A percentile compares a stretch with the other conserved stretches of the same genome.
Conservation (phyloP, 768 basidiomycete species). For the Trametes sanguinea region DNA sequence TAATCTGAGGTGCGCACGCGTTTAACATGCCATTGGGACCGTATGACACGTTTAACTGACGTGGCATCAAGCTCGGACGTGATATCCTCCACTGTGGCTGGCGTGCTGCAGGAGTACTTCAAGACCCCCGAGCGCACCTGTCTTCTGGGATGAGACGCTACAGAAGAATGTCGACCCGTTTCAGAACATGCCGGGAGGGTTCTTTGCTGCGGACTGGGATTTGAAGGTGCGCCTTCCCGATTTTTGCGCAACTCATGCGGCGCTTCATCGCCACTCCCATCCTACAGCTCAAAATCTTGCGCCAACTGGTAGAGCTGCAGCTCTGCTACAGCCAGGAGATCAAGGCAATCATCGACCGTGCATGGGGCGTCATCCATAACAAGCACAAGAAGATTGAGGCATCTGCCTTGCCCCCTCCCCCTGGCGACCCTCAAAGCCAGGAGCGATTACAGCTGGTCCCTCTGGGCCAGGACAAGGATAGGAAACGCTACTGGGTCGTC, state of each 20-base stretch:
- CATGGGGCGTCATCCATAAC: slow-evolving; percentile 83
- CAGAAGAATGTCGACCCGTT: slow-evolving; percentile 76
- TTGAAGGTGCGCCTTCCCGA: slow-evolving; percentile 61
- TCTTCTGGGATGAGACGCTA: slow-evolving; percentile 78
- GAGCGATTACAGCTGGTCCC: slow-evolving; percentile 67
- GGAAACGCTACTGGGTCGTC: slow-evolving; percentile 82
- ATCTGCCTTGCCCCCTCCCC: slow-evolving; percentile 49
- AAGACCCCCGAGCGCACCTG: slow-evolving; percentile 71
- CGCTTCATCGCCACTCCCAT: slow-evolving; percentile 18
- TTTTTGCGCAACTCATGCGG: slow-evolving; percentile 22
- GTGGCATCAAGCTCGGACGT: slow-evolving; percentile 66
- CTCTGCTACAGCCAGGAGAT: slow-evolving; percentile 68
- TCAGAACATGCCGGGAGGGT: slow-evolving; percentile 61
- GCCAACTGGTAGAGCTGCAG: slow-evolving; percentile 85
- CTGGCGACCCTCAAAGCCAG: slow-evolving; percentile 65
- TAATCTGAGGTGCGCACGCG: slow-evolving; percentile 76
- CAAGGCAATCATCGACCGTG: slow-evolving; percentile 75
- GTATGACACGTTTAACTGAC: slow-evolving; percentile 37
- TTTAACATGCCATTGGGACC: slow-evolving; percentile 32
- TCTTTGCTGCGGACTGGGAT: slow-evolving; percentile 81
- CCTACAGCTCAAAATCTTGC: slow-evolving; percentile 76
- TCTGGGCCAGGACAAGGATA: slow-evolving; percentile 72
- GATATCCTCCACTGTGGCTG: slow-evolving; percentile 73
- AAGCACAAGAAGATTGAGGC: slow-evolving; percentile 83
- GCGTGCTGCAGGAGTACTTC: slow-evolving; percentile 70